Percentiles rank a stretch among this genome's conserved stretches.
These are phyloP conservation scores for Serendipita sp. DNA, from an alignment of 1,284 basidiomycete genomes.

Conservation along the genomic window DNA sequence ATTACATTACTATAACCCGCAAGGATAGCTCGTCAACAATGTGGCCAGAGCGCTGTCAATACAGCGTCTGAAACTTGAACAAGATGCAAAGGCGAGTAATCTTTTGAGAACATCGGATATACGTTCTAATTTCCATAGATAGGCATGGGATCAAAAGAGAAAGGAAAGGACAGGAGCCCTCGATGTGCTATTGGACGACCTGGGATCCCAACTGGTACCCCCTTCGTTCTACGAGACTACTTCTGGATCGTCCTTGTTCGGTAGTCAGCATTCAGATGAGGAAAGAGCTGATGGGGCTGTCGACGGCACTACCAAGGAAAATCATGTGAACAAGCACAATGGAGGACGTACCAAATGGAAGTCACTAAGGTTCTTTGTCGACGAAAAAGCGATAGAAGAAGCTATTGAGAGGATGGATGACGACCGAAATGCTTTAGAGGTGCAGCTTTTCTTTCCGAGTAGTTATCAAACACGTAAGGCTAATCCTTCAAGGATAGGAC, in stretches of 20 bases:
- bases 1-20: not conserved
- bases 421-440: slow-evolving; percentile 51
- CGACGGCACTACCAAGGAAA: slow-evolving; percentile 9
- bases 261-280: slow-evolving; percentile 49
- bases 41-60: slow-evolving; percentile 60
- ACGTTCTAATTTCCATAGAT: not conserved
- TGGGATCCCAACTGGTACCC: slow-evolving; percentile 55
- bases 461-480: not conserved
- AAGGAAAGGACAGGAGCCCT: slow-evolving; percentile 42
- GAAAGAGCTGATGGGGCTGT: slow-evolving; percentile 19
- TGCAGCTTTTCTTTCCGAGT: slow-evolving; percentile 9
- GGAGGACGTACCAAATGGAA: slow-evolving; percentile 54
- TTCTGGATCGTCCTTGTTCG: slow-evolving; percentile 56
- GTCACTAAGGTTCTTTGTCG: slow-evolving; percentile 66
- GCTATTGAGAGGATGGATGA: slow-evolving; percentile 54
- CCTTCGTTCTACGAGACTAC: slow-evolving; percentile 57
- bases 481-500: slow-evolving; percentile 28
- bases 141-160: slow-evolving; percentile 60
- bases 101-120: not conserved
- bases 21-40: slow-evolving; percentile 43
- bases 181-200: slow-evolving; percentile 52
- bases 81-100: slow-evolving; percentile 42
- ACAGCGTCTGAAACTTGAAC: slow-evolving; percentile 43
- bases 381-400: slow-evolving; percentile 63
- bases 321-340: slow-evolving; percentile 17